phyloP scores from a whole-genome alignment of 2,329 filamentous ascomycete species.

The Blastomyces percursus region DNA sequence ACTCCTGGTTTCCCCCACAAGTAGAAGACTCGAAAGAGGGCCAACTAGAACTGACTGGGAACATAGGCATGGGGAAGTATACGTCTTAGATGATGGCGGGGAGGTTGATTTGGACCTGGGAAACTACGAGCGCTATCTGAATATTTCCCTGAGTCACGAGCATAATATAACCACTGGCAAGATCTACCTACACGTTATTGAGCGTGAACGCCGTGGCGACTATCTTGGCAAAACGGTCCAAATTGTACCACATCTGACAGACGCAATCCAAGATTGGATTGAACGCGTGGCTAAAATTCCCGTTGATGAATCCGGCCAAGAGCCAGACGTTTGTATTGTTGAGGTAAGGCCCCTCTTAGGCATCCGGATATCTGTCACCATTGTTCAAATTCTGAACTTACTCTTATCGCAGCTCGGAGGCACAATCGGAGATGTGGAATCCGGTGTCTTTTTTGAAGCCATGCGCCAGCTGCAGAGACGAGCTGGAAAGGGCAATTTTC shows the following conservation, averaged over 20 bases:
- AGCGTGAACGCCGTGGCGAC: slow-evolving; percentile 58
- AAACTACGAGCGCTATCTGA: slow-evolving; percentile 72
- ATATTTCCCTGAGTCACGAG: slow-evolving; percentile 68
- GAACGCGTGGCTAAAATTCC: slow-evolving; percentile 73
- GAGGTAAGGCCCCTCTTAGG: slow-evolving; percentile 36
- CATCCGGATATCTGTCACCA: neutral
- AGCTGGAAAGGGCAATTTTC: slow-evolving; percentile 65
- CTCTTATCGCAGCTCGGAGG: slow-evolving; percentile 40
- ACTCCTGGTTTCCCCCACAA: neutral
- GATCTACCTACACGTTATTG: slow-evolving; percentile 82
- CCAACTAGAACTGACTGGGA: neutral
- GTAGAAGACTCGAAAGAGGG: neutral
- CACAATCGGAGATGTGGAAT: slow-evolving; percentile 64
- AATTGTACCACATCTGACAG: slow-evolving; percentile 64
- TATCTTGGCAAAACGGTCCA: slow-evolving; percentile 86
- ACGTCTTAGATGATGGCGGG: slow-evolving; percentile 74
- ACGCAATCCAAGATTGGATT: slow-evolving; percentile 86
- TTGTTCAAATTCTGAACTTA: slow-evolving; percentile 43
- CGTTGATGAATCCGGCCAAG: slow-evolving; percentile 70
- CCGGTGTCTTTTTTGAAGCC: slow-evolving; percentile 74
- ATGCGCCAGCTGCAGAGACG: slow-evolving; percentile 63
- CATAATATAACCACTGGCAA: slow-evolving; percentile 98
- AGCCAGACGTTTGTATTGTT: slow-evolving; percentile 87
- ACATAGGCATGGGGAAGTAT: slow-evolving; percentile 70
- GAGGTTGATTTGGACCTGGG: slow-evolving; percentile 65